Evolutionary conservation across 805 yeast genomes (phyloP), one percentile per base, ranked within the genome.

Genomic region (Nakazawaea molendinolei): DNA sequence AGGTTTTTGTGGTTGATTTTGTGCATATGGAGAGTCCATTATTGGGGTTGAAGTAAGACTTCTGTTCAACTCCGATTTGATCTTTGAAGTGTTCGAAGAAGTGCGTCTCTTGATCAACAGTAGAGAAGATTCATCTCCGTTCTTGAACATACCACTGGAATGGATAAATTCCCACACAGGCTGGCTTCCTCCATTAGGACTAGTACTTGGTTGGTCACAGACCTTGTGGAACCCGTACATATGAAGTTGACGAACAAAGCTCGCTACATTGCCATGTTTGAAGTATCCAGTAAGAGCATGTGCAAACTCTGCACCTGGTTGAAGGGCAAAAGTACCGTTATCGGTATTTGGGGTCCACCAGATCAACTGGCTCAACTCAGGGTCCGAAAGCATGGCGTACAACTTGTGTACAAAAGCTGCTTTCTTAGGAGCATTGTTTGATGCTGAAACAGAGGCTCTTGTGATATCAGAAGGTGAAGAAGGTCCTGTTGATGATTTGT

Each of bases 191-290:
- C 30, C 38, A 20, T 33, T 31, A 14, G 25, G 29, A 22, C 22
- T 31, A 15, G 15, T 31, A 48, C 39, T 39, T 21, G 42, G 51
- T 13, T 65, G 66, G 41, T 72, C 77, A 42, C 62, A 72, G 5
- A 74, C 79, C 60, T 89, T 87, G 58, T 89, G 96, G 63, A 89
- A 87, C 1, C 96, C 96, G 55, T 87, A 87, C 97, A 89, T 90
- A 63, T 90, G 95, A 31, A 89, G 65, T 59, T 90, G 97, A 31
- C 97, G 74, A 23, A 90, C 95, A 63, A 90, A 90, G 42, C 90
- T 79, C 17, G 95, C 86, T 20, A 89, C 86, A 53, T 90, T 90
- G 3, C 95, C 94, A 61, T 89, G 97, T 55, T 90, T 90, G 67
- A 90, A 89, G 55, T 84, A 87, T 31, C 68, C 67, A n/a, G 82